phyloP scores from a whole-genome alignment of 2,329 filamentous ascomycete species.

The Colletotrichum sp. region DNA sequence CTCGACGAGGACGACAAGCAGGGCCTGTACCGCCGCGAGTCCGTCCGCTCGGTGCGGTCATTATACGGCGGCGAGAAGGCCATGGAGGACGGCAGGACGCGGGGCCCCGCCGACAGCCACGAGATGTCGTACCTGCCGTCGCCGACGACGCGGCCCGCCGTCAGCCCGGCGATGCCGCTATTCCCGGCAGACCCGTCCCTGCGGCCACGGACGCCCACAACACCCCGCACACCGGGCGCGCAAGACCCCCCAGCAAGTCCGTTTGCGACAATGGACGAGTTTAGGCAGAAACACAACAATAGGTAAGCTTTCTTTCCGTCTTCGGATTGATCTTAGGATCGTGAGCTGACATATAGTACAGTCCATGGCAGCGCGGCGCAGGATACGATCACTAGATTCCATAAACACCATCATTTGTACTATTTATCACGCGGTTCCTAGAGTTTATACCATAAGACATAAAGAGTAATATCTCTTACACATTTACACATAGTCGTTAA shows the following conservation, averaged over 20 bases:
- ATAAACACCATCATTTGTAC: neutral
- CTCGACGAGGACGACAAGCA: slow-evolving; percentile 47
- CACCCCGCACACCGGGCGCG: neutral
- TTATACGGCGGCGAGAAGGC: slow-evolving; percentile 10
- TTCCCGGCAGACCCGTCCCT: slow-evolving; percentile 11
- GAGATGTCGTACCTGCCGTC: slow-evolving; percentile 10
- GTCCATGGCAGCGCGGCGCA: slow-evolving; percentile 17
- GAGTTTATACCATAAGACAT: neutral
- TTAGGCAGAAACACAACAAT: slow-evolving; percentile 10
- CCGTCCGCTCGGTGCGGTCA: neutral
- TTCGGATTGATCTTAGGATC: rapidly evolving
- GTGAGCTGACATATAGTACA: neutral
- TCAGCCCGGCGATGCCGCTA: slow-evolving; percentile 11
- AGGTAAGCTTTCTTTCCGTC: neutral
- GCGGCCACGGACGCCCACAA: neutral
- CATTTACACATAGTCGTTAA: neutral
- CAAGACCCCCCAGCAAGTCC: slow-evolving; percentile 5
- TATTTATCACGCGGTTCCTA: neutral
- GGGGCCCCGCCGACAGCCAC: neutral
- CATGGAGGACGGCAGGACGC: neutral
- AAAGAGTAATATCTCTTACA: neutral
- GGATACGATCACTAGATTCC: slow-evolving; percentile 9
- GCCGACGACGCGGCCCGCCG: neutral
- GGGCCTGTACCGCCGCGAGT: neutral
- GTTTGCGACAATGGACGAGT: slow-evolving; percentile 9